Evolutionary conservation across 2,329 filamentous ascomycete species (phyloP).

Genomic region (Penicillium brasilianum): DNA sequence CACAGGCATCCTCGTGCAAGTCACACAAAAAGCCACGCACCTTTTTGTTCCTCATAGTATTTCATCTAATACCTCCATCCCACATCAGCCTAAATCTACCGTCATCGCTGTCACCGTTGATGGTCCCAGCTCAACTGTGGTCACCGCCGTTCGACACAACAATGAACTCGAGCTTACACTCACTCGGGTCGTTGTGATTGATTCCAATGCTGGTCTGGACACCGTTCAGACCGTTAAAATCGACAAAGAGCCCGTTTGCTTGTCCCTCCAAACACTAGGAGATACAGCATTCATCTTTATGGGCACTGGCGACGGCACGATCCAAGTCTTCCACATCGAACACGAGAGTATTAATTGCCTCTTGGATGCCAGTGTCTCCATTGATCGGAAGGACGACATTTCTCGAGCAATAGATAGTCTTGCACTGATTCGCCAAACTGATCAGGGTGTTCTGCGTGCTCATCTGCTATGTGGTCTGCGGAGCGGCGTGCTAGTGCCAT

Average conservation of each 20-base stretch:
- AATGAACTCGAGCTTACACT: constrained; percentile 37
- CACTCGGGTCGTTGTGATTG: constrained; percentile 28
- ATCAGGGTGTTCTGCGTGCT: constrained; percentile 19
- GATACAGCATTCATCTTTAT: constrained; percentile 42
- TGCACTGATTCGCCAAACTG: constrained; percentile 32
- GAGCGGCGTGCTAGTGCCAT: constrained; percentile 49
- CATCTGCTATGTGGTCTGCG: constrained; percentile 53
- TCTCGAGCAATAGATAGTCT: constrained; percentile 45
- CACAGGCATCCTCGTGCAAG: constrained; percentile 46
- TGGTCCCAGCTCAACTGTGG: constrained; percentile 35
- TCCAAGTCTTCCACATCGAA: constrained; percentile 39
- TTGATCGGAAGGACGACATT: constrained; percentile 33
- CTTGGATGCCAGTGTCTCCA: constrained; percentile 32
- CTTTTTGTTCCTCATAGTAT: constrained; percentile 34
- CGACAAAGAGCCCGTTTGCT: constrained; percentile 44
- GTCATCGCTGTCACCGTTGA: constrained; percentile 41
- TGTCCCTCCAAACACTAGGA: constrained; percentile 39
- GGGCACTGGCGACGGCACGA: constrained; percentile 45
- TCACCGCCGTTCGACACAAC: constrained; percentile 34
- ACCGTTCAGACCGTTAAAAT: constrained; percentile 32
- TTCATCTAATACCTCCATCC: constrained; percentile 27
- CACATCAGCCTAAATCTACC: constrained; percentile 30
- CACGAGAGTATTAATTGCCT: constrained; percentile 29
- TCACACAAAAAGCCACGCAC: constrained; percentile 47
- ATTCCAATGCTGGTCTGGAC: constrained; percentile 27